A percentile compares a stretch with the other conserved stretches of the same genome.
phyloP scores from a whole-genome alignment of 306 rosid species.

The Comarum palustre region DNA sequence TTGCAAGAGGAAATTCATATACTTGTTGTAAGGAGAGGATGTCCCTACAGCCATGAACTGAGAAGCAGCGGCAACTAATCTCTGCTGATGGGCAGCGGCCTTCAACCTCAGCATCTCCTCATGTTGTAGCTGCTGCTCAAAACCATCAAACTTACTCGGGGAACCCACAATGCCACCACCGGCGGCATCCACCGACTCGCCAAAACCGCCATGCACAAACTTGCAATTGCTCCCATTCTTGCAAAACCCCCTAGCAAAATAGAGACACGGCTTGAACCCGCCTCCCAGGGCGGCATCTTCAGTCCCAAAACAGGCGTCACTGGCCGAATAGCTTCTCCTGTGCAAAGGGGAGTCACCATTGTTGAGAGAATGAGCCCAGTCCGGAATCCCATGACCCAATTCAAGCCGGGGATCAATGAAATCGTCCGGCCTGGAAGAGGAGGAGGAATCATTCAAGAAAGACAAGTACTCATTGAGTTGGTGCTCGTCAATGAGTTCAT shows the following conservation, averaged over 20 bases:
- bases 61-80: conserved; percentile 43
- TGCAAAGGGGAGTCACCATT: conserved; percentile 70
- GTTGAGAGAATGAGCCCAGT: conserved; percentile 54
- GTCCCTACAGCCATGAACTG: conserved; percentile 58
- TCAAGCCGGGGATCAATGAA: conserved; percentile 52
- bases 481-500: conserved; percentile 63
- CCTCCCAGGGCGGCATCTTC: conserved; percentile 59
- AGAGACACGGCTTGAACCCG: conserved; percentile 80
- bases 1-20: conserved; percentile 63
- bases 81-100: conserved; percentile 57
- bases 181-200: conserved; percentile 51
- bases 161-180: conserved; percentile 60
- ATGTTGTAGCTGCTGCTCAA: conserved; percentile 65
- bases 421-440: conserved; percentile 54
- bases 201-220: conserved; percentile 65
- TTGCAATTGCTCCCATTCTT: conserved; percentile 85
- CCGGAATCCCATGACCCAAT: conserved; percentile 43
- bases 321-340: conserved; percentile 76
- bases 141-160: conserved; percentile 55
- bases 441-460: conserved; percentile 56
- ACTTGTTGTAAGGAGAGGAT: conserved; percentile 61
- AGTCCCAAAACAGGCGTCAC: conserved; percentile 64
- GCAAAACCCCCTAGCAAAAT: conserved; percentile 86
- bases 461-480: conserved; percentile 72
- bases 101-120: conserved; percentile 73